Base-by-base conservation (phyloP, 164 flowering plant species). In the Chloranthus sessilifolius region DNA sequence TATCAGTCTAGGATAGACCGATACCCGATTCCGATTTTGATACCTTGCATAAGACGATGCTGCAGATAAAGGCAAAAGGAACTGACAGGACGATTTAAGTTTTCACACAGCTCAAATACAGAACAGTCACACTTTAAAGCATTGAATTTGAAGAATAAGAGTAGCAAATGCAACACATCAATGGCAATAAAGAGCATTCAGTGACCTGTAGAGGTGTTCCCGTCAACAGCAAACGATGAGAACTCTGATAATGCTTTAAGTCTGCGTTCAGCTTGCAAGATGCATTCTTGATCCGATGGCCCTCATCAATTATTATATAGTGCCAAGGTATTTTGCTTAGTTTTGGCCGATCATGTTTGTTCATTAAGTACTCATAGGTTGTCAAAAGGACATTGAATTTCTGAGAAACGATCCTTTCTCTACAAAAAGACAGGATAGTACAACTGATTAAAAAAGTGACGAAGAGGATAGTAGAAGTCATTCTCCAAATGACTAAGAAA, bases 261-360 rank as follows among this genome's bases (percentile, higher is more conserved):
- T 94, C 97, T 44, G 97, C 89, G 75, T 94, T 94, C 71, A 94
- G 65, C 70, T 94, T 94, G 81, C 99, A 94, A 24, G 99, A 86
- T 51, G 99, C 99, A 74, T 92, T 84, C 72, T 87, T 87, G 51
- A 87, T 90, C 20, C 94, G 85, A 68, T 94, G 99, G 25, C 99
- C 99, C 74, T 94, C 99, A 74, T 94, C 99, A 60, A 94, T 89
- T 58, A 94, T 86, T 26, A 94, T 73, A 52, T 94, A 89, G 65
- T 82, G 97, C 99, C 99, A 94, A 9, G 71, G 88, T 52, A 94
- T 57, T 65, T 94, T 94, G 69, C 99, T 74, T 26, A 94, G 69
- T 64, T 82, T 88, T 41, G 99, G 97, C 47, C 97, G 73, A 57
- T 94, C 99, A 69, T 89, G 94, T 72, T 89, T 94, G 74, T 89